Evolutionary conservation across 2,329 filamentous ascomycete genomes (phyloP).

Genomic region (Exophiala oligosperma): DNA sequence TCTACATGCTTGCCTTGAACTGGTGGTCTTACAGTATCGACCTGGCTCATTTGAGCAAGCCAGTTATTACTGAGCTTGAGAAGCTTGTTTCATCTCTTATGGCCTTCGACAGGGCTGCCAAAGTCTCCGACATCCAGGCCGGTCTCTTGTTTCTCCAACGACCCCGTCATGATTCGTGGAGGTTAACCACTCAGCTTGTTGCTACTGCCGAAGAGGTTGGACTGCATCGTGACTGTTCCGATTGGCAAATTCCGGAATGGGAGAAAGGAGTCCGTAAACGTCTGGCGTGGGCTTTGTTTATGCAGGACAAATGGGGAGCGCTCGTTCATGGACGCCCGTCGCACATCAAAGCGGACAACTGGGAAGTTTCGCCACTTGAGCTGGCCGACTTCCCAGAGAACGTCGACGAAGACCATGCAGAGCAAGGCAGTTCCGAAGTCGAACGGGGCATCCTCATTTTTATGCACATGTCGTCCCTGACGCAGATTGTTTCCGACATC

Average conservation of each 20-base stretch:
- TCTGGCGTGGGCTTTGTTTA: conserved; percentile 64
- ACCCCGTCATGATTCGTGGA: conserved; percentile 48
- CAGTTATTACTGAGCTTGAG: conserved; percentile 29
- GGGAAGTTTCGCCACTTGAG: conserved; percentile 52
- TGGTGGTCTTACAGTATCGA: conserved; percentile 70
- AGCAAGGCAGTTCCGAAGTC: conserved; percentile 56
- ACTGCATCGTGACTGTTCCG: conserved; percentile 60
- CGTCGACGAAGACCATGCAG: conserved; percentile 28
- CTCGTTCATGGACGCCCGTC: conserved; percentile 59
- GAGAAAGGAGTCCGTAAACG: conserved; percentile 63
- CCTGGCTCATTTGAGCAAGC: conserved; percentile 27
- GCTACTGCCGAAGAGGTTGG: conserved; percentile 60
- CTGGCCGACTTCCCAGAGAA: conserved; percentile 47
- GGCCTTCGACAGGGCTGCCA: conserved; percentile 35
- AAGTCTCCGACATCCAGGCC: conserved; percentile 57
- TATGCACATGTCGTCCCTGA: conserved; percentile 55
- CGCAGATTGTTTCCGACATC: conserved; percentile 53
- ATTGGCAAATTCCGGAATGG: conserved; percentile 64
- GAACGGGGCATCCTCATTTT: conserved; percentile 63
- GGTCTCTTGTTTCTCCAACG: conserved; percentile 55
- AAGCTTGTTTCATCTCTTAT: conserved; percentile 25
- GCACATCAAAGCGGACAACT: conserved; percentile 55
- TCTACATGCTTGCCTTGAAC: conserved; percentile 82
- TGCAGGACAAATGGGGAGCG: conserved; percentile 65
- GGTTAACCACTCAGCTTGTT: conserved; percentile 55